Evolutionary conservation across 1,284 basidiomycete species (phyloP).

Genomic region (Entoloma clypeatum): DNA sequence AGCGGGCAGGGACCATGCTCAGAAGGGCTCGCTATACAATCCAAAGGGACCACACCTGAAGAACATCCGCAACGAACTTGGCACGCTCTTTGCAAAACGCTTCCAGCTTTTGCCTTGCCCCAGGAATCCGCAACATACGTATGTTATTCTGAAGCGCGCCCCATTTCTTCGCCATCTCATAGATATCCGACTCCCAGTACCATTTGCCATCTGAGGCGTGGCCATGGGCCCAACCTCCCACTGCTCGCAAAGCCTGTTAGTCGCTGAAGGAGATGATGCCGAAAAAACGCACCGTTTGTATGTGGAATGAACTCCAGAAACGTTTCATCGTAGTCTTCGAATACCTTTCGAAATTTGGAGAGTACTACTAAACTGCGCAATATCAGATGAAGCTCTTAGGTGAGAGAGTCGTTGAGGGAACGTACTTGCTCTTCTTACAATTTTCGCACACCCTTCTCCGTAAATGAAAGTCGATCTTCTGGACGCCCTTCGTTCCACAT

Average conservation of each 20-base stretch:
- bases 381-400: not conserved
- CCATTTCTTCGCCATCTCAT: constrained; percentile 21
- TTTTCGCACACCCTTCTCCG: constrained; percentile 22
- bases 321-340: constrained; percentile 17
- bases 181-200: constrained; percentile 33
- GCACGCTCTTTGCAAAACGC: constrained; percentile 24
- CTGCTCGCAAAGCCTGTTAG: constrained; percentile 14
- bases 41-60: constrained; percentile 15
- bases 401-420: not conserved
- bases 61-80: constrained; percentile 18
- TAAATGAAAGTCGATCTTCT: constrained; percentile 25
- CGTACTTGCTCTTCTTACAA: constrained; percentile 24
- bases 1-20: not conserved
- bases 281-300: constrained; percentile 21
- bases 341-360: constrained; percentile 18
- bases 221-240: constrained; percentile 29
- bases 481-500: constrained; percentile 21
- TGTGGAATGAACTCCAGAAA: constrained; percentile 25
- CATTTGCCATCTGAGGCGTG: constrained; percentile 26
- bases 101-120: constrained; percentile 25
- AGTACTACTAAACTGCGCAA: constrained; percentile 20
- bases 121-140: constrained; percentile 20
- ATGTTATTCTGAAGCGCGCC: constrained; percentile 21
- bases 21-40: not conserved
- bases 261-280: not conserved